Evolutionary conservation across 257 asterid genomes (phyloP), one percentile per base, ranked within the genome.

Genomic region (Paraleonurus japonicus): DNA sequence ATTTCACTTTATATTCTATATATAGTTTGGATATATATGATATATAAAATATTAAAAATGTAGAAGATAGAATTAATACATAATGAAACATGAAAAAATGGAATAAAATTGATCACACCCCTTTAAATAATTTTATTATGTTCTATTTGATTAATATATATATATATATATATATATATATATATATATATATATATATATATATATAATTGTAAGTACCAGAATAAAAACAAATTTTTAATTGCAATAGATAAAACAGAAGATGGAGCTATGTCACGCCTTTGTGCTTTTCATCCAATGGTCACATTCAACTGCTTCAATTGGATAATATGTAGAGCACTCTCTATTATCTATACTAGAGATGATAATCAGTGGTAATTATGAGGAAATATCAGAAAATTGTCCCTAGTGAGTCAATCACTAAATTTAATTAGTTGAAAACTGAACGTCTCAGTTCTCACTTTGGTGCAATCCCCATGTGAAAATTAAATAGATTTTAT

Each of bases 251-350:
- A 30, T 13, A 58, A 24, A 2, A 8, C 0, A 4, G 24, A 17
- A 7, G 11, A 19, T 51, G 43, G 30, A 63, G 33, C 9, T 7
- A 27, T 57, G 72, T 69, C 66, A 62, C 23, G 65, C 74, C 80
- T 75, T 78, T 79, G 75, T 84, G 89, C 81, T 81, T 81, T 81
- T 64, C 4, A 59, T 84, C 77, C 61, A 78, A 70, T 73, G 79
- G 81, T 85, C 87, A 83, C 81, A 59, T 74, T 76, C 69, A 82
- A 68, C 41, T 81, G 61, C 83, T 58, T 78, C 77, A 55, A 76
- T 68, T 80, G 85, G 87, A 74, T 75, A 80, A 13, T 24, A 70
- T 26, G 61, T 75, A 73, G 51, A 77, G 50, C 27, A 58, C 60
- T 79, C 69, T 5, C 54, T n/a, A n/a, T 45, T 17, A 26, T 64